phyloP scores from a whole-genome alignment of 345 rosid species.

The Zanthoxylum bungeanum region DNA sequence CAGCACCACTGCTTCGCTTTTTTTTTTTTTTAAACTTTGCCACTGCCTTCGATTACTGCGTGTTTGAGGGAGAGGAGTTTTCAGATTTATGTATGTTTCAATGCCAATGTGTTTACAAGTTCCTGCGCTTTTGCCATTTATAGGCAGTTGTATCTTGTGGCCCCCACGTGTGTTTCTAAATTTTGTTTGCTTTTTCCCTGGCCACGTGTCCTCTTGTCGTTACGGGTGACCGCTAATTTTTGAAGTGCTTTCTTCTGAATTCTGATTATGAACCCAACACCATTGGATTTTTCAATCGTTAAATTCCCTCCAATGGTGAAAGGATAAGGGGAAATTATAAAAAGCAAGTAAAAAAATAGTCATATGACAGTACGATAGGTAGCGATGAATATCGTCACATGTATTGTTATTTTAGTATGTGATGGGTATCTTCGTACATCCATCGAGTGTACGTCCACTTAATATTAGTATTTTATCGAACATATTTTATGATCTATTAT shows the following conservation, averaged over 20 bases:
- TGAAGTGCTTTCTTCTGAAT: too few species aligned
- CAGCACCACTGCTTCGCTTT: constrained; percentile 14
- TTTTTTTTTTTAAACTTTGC: not conserved
- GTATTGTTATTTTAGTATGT: too few species aligned
- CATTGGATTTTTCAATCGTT: constrained; percentile 5
- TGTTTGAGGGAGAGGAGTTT: not conserved
- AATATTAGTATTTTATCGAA: too few species aligned
- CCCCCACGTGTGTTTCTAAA: not conserved
- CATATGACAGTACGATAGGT: too few species aligned
- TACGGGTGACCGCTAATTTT: too few species aligned
- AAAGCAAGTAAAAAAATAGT: too few species aligned
- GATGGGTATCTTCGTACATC: too few species aligned
- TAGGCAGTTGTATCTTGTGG: not conserved
- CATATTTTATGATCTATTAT: too few species aligned
- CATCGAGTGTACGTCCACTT: too few species aligned
- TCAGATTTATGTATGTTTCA: not conserved
- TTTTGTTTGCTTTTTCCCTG: not conserved
- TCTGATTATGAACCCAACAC: not conserved
- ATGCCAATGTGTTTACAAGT: constrained; percentile 1
- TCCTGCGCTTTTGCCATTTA: not conserved
- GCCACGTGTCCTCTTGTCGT: not conserved
- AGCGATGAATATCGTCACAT: too few species aligned
- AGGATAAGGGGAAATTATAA: too few species aligned
- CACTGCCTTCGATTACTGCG: not conserved
- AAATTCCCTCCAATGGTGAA: too few species aligned